Evolutionary conservation across 176 grass and related monocot genomes (phyloP), one percentile per base, ranked within the genome.

Genomic region (Neostapfia colusana): DNA sequence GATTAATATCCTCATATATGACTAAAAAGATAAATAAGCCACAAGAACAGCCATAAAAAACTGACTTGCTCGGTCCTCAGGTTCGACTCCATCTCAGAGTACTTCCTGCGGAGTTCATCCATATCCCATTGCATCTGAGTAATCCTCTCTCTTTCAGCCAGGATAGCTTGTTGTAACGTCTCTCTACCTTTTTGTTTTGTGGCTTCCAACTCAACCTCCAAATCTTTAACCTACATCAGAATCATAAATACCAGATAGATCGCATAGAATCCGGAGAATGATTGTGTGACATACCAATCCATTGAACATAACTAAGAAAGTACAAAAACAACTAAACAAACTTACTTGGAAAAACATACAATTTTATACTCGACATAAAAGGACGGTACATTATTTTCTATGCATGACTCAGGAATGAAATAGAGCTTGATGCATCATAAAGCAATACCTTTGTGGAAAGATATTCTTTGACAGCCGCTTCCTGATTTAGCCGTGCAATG

Each of bases 51-150:
- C 36, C 6, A n/a, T 59, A 31, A 57, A 80, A 64, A 73, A 68
- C 63, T 40, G 55, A 99, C 95, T 80, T 90, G 92, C 67, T 92
- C 85, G 46, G 63, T 70, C 80, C 75, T 87, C 77, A 95, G 77
- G 65, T 85, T 92, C 58, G 89, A 88, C 80, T 95, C 87, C 87
- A 92, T 95, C 80, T 95, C 95, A 56, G 83, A 88, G 85, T 87
- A 90, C 70, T 89, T 95, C 85, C 92, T 92, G 36, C 81, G 80
- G 61, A 92, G 89, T 79, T 99, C 95, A 89, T 99, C 89, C 95
- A 95, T 90, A 80, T 95, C 95, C 95, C 95, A 99, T 80, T 99
- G 89, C 89, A 95, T 92, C 80, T 99, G 87, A 20, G 89, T 99
- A 61, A 92, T 83, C 85, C 87, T 90, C 67, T 99, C 95, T 89